phyloP scores from a whole-genome alignment of 2,329 filamentous ascomycete genomes.

The Periconia digitata region DNA sequence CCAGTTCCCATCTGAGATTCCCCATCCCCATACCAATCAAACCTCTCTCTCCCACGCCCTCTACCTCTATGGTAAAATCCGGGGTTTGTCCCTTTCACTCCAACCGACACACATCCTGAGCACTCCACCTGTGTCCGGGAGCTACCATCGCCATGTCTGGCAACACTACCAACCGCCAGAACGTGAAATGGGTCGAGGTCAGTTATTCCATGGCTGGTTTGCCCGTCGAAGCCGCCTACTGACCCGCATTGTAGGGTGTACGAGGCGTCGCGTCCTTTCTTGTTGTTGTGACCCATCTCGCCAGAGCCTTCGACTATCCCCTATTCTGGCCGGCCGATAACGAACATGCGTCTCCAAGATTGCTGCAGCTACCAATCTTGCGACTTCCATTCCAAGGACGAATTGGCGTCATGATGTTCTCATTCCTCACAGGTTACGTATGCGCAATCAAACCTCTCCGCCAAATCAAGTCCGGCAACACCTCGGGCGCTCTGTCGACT shows the following conservation, averaged over 20 bases:
- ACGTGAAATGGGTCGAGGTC: slow-evolving; percentile 47
- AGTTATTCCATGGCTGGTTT: slow-evolving; percentile 8
- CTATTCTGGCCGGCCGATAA: slow-evolving; percentile 52
- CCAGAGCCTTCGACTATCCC: slow-evolving; percentile 55
- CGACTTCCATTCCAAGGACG: slow-evolving; percentile 59
- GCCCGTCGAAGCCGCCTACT: not conserved
- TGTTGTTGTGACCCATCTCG: slow-evolving; percentile 56
- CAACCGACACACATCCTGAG: not conserved
- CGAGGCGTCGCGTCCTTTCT: slow-evolving; percentile 57
- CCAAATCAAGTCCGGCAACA: slow-evolving; percentile 51
- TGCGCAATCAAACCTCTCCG: slow-evolving; percentile 58
- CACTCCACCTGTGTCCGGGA: not conserved
- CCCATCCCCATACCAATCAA: too few species aligned
- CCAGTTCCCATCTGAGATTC: slow-evolving; percentile 1
- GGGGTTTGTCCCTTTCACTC: not conserved
- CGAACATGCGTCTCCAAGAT: slow-evolving; percentile 45
- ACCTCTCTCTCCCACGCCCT: too few species aligned
- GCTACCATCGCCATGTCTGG: slow-evolving; percentile 10
- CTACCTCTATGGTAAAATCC: slow-evolving; percentile 1
- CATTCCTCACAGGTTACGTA: slow-evolving; percentile 59
- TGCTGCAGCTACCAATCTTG: slow-evolving; percentile 56
- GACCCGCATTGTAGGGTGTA: slow-evolving; percentile 45
- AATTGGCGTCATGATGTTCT: slow-evolving; percentile 59
- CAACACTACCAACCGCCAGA: slow-evolving; percentile 32
- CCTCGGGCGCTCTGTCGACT: slow-evolving; percentile 48